Conservation (phyloP, 2,329 filamentous ascomycete species). For the Pseudogymnoascus sp. region DNA sequence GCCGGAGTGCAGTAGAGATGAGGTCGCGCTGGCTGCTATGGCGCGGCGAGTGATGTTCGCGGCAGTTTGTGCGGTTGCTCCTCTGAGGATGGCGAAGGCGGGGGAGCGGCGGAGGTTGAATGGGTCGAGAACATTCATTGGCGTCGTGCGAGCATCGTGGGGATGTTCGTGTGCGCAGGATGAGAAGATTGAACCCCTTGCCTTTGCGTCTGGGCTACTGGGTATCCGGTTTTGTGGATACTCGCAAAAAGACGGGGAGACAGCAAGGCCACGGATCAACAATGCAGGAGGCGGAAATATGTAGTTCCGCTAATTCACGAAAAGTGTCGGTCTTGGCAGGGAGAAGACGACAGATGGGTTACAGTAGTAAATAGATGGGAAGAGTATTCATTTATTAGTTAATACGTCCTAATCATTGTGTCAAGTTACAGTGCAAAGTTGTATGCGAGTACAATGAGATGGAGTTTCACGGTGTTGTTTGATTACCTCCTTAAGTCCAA, state of each 20-base stretch:
- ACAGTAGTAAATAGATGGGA: background rate
- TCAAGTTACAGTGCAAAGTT: background rate
- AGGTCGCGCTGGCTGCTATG: constrained; percentile 40
- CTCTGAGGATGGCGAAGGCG: constrained; percentile 42
- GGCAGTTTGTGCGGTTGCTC: constrained; percentile 37
- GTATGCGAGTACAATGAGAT: background rate
- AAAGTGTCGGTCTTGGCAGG: background rate
- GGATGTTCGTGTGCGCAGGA: background rate
- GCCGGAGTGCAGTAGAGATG: constrained; percentile 32
- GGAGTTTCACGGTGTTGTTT: background rate
- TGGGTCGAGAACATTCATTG: constrained; percentile 31
- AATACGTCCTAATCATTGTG: background rate
- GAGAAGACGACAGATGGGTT: background rate
- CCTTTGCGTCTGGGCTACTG: background rate
- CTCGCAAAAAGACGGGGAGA: background rate
- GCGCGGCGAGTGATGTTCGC: constrained; percentile 39
- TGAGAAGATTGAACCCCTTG: background rate
- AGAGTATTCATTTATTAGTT: background rate
- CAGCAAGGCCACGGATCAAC: constrained; percentile 1
- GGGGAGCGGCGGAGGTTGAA: constrained; percentile 32
- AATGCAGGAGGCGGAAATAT: background rate
- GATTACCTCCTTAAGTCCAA: background rate
- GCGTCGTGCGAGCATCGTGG: constrained; percentile 10
- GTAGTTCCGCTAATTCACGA: background rate
- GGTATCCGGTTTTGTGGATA: constrained; percentile 9